Evolutionary conservation across 495 filamentous ascomycete species (phyloP), one percentile per base, ranked within the genome.

Genomic region (Niebla homalea): DNA sequence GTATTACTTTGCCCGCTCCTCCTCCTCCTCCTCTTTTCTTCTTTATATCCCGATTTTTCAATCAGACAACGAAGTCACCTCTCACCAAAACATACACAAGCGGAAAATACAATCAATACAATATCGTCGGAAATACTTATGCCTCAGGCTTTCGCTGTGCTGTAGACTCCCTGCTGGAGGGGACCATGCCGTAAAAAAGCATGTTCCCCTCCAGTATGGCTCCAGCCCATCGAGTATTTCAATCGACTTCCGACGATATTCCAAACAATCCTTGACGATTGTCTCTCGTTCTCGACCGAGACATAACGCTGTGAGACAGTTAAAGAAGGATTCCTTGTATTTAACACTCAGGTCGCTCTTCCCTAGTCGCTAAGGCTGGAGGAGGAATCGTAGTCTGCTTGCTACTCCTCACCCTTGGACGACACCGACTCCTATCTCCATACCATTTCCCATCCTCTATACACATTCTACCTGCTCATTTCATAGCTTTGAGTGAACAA

Each of bases 141-240:
- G 80, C 84, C 81, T 69, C 77, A 84, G 84, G 84, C 84, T 70
- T 77, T 87, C 84, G 85, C 80, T 87, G 85, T 83, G 85, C 86
- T 93, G 84, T 93, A 85, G 88, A 85, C 69, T 72, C 71, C 76
- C 78, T 82, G 79, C 87, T 89, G 83, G 79, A 80, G 81, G 29
- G 29, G 29, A 7, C 29, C 29, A 32, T 7, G 29, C 29, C 29
- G 29, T 32, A 32, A 73, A 74, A 70, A 62, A 73, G 73, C 66
- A 61, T 70, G 70, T 72, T 72, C 66, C 78, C 82, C 80, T 81
- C 78, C 85, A 89, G 86, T 79, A 75, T 74, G 68, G 68, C 49
- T 36, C 62, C 75, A 78, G 75, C 76, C 84, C 84, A 79, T 72
- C 85, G 85, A 85, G 77, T 76, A 80, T 72, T 75, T 71, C 68